Base-by-base conservation (phyloP, 2,329 filamentous ascomycete species). In the Scedosporium apiospermum region DNA sequence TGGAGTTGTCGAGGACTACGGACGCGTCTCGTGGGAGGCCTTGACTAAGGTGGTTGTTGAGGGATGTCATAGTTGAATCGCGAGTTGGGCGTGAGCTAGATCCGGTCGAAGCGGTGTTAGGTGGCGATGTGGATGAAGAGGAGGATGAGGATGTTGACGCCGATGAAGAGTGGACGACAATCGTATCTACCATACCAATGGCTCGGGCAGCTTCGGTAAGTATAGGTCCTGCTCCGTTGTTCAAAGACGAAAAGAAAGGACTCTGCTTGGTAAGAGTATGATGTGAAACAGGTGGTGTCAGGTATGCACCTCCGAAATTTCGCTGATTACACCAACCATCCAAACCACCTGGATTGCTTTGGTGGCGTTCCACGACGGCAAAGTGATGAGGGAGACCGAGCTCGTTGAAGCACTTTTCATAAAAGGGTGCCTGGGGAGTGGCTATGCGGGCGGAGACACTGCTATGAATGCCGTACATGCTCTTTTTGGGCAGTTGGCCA, bases 381-480 rank as follows among this genome's bases (percentile, higher is more conserved):
- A 95, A 90, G 58, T 89, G 86, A 69, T 96, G 90, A 10, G 91
- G 91, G n/a, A 96, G 77, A n/a, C 91, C 90, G 9, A 96, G 82
- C 69, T 90, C 88, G 68, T 90, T 90, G 73, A 90, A 88, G 67
- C 88, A 90, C 69, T 90, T 96, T 70, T 93, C 90, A 71, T 93
- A 93, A 71, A 96, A 96, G 65, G 89, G 88, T 4, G 89, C 89
- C 70, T 91, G 88, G 0, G 89, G 88, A 2, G 85, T 90, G 16
- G 78, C 77, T 21, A 77, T 78, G 55, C 81, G 77, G n/a, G 87
- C 86, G 5, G 84, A 80, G 53, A 88, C 83, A 63, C 85, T 89
- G 65, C 87, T 90, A 34, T 61, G 60, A 67, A 95, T 90, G 51
- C 89, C 90, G 69, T 93, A 95, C 58, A 95, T 87, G 68, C 87